A percentile compares a stretch with the other conserved stretches of the same genome.
These are phyloP conservation scores for Mytilinidion resinicola DNA, from an alignment of 495 filamentous ascomycete genomes.

Conservation along the genomic window DNA sequence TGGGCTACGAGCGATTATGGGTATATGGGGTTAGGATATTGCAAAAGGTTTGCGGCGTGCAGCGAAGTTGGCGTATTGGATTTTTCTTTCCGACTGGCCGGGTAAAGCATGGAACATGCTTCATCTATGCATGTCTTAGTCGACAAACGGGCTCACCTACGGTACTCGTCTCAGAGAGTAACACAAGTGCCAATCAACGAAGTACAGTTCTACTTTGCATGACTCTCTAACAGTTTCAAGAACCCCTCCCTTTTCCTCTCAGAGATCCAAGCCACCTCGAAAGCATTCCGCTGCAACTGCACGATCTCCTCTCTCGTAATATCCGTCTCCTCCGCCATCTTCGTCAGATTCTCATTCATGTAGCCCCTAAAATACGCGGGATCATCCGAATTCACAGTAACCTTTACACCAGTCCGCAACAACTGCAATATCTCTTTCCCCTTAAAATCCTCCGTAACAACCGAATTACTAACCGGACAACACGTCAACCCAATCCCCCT, in stretches of 20 bases:
- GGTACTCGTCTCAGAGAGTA: no score
- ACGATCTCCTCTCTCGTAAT: slow-evolving; percentile 5
- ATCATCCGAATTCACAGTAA: slow-evolving; percentile 11
- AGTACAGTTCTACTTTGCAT: no score
- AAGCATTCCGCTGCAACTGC: slow-evolving; percentile 7
- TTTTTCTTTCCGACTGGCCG: no score
- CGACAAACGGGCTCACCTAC: no score
- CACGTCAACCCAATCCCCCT: slow-evolving; percentile 6
- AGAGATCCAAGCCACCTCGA: slow-evolving; percentile 10
- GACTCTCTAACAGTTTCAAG: neutral
- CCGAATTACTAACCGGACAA: slow-evolving; percentile 13
- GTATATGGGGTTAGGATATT: no score
- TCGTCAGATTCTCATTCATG: slow-evolving; percentile 12
- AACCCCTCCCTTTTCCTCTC: neutral
- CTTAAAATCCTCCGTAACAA: slow-evolving; percentile 10
- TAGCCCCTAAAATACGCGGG: slow-evolving; percentile 13
- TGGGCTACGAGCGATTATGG: no score
- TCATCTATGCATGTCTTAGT: no score
- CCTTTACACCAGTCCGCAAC: slow-evolving; percentile 5
- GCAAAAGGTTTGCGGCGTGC: no score
- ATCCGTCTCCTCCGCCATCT: slow-evolving; percentile 1
- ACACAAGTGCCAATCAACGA: no score
- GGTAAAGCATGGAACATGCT: no score
- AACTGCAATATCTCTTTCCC: slow-evolving; percentile 4
- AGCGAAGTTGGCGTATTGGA: no score